Conservation (phyloP, 139 green algal genomes). For the Coelastrella sp. region DNA sequence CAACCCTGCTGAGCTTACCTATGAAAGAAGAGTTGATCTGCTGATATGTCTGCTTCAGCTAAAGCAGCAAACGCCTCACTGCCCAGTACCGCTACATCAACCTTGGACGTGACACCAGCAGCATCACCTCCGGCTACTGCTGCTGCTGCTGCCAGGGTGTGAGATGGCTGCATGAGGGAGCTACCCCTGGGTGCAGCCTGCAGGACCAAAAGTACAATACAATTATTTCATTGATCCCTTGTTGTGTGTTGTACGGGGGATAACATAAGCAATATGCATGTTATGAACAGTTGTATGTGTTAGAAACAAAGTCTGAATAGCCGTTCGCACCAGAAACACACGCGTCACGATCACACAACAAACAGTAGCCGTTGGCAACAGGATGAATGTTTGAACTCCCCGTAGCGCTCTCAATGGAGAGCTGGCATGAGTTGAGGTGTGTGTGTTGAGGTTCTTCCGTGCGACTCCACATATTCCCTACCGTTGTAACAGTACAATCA, state of each 20-base stretch:
- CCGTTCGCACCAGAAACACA: too few species aligned
- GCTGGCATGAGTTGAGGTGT: too few species aligned
- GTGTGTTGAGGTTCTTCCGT: too few species aligned
- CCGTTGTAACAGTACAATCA: too few species aligned
- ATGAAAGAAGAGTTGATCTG: slow-evolving; percentile 92
- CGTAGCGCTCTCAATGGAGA: too few species aligned
- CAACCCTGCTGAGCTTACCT: slow-evolving; percentile 14
- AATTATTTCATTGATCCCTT: neutral
- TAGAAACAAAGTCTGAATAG: too few species aligned
- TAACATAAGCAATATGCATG: too few species aligned
- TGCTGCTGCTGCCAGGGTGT: neutral
- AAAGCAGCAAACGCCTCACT: slow-evolving; percentile 80
- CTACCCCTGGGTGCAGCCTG: slow-evolving; percentile 49
- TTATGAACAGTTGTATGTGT: too few species aligned
- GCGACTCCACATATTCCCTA: too few species aligned
- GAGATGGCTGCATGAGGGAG: slow-evolving; percentile 89
- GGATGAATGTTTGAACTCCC: too few species aligned
- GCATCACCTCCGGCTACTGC: neutral
- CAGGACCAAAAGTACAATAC: neutral
- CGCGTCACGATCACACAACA: neutral
- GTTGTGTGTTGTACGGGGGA: too few species aligned
- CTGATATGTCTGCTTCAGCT: slow-evolving; percentile 73
- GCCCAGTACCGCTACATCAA: slow-evolving; percentile 43
- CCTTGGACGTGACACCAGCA: slow-evolving; percentile 31
- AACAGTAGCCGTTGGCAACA: neutral